Base-by-base conservation (phyloP, 768 basidiomycete species). In the Boletales sp. region DNA sequence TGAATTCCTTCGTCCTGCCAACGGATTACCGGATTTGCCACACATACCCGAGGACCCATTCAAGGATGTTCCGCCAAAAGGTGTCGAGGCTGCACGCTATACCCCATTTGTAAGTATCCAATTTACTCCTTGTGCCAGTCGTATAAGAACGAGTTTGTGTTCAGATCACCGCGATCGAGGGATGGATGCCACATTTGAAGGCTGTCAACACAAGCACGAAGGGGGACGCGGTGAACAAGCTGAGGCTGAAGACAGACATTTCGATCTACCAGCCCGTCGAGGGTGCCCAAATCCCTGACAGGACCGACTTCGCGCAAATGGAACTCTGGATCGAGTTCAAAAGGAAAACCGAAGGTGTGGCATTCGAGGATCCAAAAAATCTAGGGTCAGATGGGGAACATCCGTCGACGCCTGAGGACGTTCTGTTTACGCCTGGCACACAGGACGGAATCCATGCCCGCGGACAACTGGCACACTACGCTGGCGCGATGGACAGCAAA, bases 381-480 rank as follows among this genome's bases (percentile, higher is more conserved):
- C 33, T 14, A 14, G 5, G 42, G 5, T 17, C 21, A 13, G 32
- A 41, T 0, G 6, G 3, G 12, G 12, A 19, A 12, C 34, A 4
- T 31, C 33, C 5, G 12, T 31, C 10, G 6, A 12, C 28, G 2
- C 31, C 18, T 7, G 21, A 45, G 15, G 8, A 14, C 12, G 30
- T 34, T 34, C 34, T 18, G 9, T 53, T 55, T 30, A 35, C 34
- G 0, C 46, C 46, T 0, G 14, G 25, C 1, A 46, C 44, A 0
- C 1, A 2, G 14, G 17, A 47, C 0, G 42, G 43, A 8, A 31
- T 5, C 3, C 1, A 19, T 14, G 15, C 9, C 2, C 30, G 52
- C 1, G 64, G 64, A 1, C 63, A 71, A 43, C 50, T 71, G 11
- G 53, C 57, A 2, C 44, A 56, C 15, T 69, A 67, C 35, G 54